These are phyloP conservation scores for Epicoccum nigrum DNA, from an alignment of 2,329 filamentous ascomycete genomes.

Conservation along the genomic window DNA sequence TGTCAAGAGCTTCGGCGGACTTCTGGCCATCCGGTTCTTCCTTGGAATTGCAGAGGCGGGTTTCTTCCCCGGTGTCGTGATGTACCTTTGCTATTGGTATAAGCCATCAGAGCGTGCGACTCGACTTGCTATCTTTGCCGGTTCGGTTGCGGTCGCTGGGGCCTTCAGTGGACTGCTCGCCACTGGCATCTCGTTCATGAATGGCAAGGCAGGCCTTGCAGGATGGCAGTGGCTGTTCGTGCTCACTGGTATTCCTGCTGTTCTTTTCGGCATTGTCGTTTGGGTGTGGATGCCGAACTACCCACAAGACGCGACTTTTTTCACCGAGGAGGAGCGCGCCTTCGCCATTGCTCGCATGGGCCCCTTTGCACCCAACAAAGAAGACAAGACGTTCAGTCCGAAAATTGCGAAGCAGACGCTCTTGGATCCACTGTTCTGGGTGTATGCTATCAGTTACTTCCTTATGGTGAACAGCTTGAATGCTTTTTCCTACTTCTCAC, in stretches of 20 bases:
- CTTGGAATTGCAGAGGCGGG: slow-evolving; percentile 74
- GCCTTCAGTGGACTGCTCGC: slow-evolving; percentile 76
- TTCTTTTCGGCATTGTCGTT: slow-evolving; percentile 68
- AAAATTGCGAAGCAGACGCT: slow-evolving; percentile 56
- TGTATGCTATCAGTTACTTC: slow-evolving; percentile 53
- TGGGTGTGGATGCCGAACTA: slow-evolving; percentile 79
- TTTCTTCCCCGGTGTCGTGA: slow-evolving; percentile 67
- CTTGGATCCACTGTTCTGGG: slow-evolving; percentile 59
- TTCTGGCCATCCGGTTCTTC: slow-evolving; percentile 58
- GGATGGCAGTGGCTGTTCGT: slow-evolving; percentile 54
- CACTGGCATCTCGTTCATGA: slow-evolving; percentile 71
- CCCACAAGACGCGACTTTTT: slow-evolving; percentile 74
- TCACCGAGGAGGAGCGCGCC: slow-evolving; percentile 70
- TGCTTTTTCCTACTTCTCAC: slow-evolving; percentile 57
- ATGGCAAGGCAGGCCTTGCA: slow-evolving; percentile 58
- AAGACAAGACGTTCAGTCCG: slow-evolving; percentile 52
- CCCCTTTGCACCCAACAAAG: slow-evolving; percentile 51
- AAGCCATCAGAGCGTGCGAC: slow-evolving; percentile 76
- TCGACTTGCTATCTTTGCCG: slow-evolving; percentile 79
- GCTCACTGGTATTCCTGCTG: slow-evolving; percentile 70
- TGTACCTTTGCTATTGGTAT: slow-evolving; percentile 84
- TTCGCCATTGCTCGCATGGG: slow-evolving; percentile 70
- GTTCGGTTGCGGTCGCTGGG: slow-evolving; percentile 76
- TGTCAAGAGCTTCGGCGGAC: slow-evolving; percentile 63
- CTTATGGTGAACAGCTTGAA: slow-evolving; percentile 53